Conservation (phyloP, 2,329 filamentous ascomycete species). For the Metarhizium humberi region DNA sequence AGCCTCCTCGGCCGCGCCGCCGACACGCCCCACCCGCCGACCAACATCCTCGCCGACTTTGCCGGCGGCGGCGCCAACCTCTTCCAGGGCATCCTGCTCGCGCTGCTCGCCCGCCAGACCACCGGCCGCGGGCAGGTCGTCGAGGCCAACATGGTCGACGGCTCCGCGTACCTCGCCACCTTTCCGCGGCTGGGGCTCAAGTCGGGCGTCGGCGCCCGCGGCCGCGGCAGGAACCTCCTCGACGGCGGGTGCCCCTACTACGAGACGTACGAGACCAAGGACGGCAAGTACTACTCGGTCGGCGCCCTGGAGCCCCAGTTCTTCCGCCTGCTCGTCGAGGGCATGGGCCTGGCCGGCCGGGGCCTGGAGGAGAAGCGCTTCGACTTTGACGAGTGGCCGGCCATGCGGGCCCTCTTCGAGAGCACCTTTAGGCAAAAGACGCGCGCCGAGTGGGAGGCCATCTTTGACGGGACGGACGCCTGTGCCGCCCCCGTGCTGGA, state of each 20-base stretch:
- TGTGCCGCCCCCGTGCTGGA: constrained; percentile 84
- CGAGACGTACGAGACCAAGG: constrained; percentile 76
- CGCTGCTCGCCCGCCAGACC: constrained; percentile 55
- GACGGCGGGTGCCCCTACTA: constrained; percentile 87
- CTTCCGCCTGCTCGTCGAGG: constrained; percentile 57
- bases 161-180: constrained; percentile 65
- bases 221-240: constrained; percentile 66
- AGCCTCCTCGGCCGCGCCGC: constrained; percentile 62
- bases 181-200: constrained; percentile 64
- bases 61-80: constrained; percentile 79
- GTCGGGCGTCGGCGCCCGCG: constrained; percentile 49
- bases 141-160: constrained; percentile 96
- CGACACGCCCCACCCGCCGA: constrained; percentile 67
- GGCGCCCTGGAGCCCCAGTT: constrained; percentile 86
- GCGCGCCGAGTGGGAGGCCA: constrained; percentile 67
- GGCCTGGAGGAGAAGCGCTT: constrained; percentile 44
- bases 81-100: constrained; percentile 74
- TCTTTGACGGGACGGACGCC: constrained; percentile 87
- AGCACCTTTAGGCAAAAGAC: constrained; percentile 59
- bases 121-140: constrained; percentile 76
- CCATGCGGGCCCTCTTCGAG: constrained; percentile 52
- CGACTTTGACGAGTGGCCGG: constrained; percentile 59
- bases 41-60: constrained; percentile 83
- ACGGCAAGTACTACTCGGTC: constrained; percentile 75
- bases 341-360: constrained; percentile 49